Evolutionary conservation across 495 filamentous ascomycete species (phyloP), one percentile per base, ranked within the genome.

Genomic region (Tuber indicum): DNA sequence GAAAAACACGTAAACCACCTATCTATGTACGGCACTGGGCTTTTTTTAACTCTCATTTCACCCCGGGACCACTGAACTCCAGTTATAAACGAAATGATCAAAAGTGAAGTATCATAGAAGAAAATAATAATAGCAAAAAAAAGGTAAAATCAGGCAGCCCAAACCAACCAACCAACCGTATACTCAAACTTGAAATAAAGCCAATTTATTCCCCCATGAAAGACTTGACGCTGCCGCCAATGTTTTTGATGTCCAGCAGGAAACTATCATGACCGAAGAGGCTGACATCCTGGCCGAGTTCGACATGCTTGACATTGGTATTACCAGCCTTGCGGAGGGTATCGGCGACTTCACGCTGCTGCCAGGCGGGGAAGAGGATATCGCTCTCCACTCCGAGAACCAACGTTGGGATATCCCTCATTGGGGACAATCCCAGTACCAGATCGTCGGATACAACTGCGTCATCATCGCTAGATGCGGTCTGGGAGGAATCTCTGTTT

Each of bases 221-320:
- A 77, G 86, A 89, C 80, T 89, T 91, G 32, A 98, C 86, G 23
- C 89, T 90, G 4, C 94, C 92, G 7, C 96, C 96, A 45, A 99
- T 92, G 78, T 97, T 90, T 85, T 97, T 91, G 62, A 98, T 86
- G 84, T 99, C 96, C 36, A 99, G 85, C 76, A 99, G 86, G 82
- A 99, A 99, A 3, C 94, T 98, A 82, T 99, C 96, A 84, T 99
- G 96, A 8, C 96, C 96, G 83, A 98, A 99, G 76, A 97, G 79
- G 73, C 93, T 97, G 76, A 93, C 87, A 84, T 97, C 94, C 85
- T 97, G 94, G 62, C 94, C 96, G 43, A 98, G 86, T 84, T 99
- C 96, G 14, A 94, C 88, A 85, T 99, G 94, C 74, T 90, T 90
- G 2, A 98, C 94, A 16, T 85, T 89, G 74, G 87, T 85, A 81